phyloP scores from a whole-genome alignment of 2,329 filamentous ascomycete species.

The Colletotrichum simmondsii region DNA sequence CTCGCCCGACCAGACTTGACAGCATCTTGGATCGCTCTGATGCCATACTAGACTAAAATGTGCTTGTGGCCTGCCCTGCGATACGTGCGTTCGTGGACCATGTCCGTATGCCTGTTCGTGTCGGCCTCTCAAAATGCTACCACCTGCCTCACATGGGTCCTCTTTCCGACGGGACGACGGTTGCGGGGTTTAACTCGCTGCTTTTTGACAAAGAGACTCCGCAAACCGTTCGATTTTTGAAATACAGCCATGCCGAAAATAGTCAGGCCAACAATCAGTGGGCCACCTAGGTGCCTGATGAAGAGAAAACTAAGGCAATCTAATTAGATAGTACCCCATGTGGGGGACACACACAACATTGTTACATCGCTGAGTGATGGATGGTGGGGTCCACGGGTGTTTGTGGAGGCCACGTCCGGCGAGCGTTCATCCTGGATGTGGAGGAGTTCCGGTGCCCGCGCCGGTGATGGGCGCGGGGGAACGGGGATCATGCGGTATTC shows the following conservation, averaged over 20 bases:
- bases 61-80: not conserved
- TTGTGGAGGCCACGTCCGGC: slow-evolving; percentile 16
- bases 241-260: not conserved
- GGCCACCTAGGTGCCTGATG: not conserved
- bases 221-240: not conserved
- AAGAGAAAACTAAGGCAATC: not conserved
- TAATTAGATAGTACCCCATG: not conserved
- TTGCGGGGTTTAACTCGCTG: not conserved
- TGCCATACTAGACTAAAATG: not conserved
- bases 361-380: slow-evolving; percentile 3
- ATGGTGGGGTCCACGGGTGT: slow-evolving; percentile 11
- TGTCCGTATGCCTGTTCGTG: not conserved
- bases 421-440: not conserved
- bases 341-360: slow-evolving; percentile 4
- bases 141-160: not conserved
- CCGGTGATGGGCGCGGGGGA: not conserved
- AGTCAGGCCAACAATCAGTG: not conserved
- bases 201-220: not conserved
- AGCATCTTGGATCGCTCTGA: not conserved
- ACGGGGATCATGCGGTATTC: not conserved
- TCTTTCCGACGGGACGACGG: not conserved
- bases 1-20: not conserved
- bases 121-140: not conserved
- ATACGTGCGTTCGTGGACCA: not conserved
- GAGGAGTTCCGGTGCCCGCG: slow-evolving; percentile 7